phyloP scores from a whole-genome alignment of 2,329 filamentous ascomycete species.

The Microdochium bolleyi region DNA sequence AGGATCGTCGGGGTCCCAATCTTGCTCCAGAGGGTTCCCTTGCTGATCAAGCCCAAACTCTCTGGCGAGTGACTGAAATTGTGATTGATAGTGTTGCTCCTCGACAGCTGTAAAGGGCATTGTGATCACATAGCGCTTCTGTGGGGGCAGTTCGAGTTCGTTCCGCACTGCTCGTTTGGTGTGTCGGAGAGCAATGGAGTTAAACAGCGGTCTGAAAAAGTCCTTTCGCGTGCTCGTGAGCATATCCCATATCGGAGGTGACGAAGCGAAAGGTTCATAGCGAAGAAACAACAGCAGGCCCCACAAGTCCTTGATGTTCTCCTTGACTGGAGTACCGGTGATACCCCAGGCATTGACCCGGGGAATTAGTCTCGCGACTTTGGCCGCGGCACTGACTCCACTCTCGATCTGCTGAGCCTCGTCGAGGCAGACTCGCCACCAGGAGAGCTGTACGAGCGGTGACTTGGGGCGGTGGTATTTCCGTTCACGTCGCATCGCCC shows the following conservation, averaged over 20 bases:
- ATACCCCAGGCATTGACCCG: conserved; percentile 86
- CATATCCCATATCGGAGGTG: conserved; percentile 57
- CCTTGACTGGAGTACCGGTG: conserved; percentile 82
- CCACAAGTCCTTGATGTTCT: conserved; percentile 67
- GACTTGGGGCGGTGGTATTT: conserved; percentile 61
- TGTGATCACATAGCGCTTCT: conserved; percentile 80
- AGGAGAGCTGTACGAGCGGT: conserved; percentile 71
- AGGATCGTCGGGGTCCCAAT: conserved; percentile 58
- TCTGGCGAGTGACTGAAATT: conserved; percentile 69
- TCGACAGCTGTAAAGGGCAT: conserved; percentile 87
- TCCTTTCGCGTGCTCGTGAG: conserved; percentile 53
- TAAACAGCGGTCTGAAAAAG: conserved; percentile 63
- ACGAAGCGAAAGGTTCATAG: conserved; percentile 67
- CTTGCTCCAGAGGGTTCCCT: conserved; percentile 51
- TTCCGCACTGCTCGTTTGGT: conserved; percentile 74
- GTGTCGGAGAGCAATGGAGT: conserved; percentile 69
- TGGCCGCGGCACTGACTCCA: conserved; percentile 75
- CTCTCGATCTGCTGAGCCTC: conserved; percentile 92
- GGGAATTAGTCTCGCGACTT: conserved; percentile 71
- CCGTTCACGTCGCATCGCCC: conserved; percentile 56
- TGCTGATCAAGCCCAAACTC: conserved; percentile 56
- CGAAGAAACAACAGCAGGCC: conserved; percentile 76
- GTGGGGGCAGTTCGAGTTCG: conserved; percentile 71
- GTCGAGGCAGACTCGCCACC: conserved; percentile 77
- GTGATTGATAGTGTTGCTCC: conserved; percentile 74